Conservation (phyloP, 2,329 filamentous ascomycete genomes). For the Talaromyces sp. region DNA sequence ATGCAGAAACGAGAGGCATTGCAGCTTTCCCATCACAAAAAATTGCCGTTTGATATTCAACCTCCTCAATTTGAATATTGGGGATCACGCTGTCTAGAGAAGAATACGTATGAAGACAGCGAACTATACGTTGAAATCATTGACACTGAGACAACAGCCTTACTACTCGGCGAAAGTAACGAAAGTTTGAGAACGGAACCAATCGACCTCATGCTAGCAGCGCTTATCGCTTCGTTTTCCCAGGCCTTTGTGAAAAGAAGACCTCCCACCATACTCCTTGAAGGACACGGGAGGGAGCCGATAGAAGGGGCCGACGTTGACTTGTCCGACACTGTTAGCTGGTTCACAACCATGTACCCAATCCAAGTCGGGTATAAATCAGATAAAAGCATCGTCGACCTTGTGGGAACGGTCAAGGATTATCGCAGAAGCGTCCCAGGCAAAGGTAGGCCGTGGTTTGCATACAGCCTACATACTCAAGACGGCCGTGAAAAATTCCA, state of each 20-base stretch:
- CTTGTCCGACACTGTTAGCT: neutral
- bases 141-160: slow-evolving; percentile 20
- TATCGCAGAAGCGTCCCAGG: neutral
- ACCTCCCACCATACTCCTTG: neutral
- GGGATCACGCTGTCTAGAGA: neutral
- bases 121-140: slow-evolving; percentile 8
- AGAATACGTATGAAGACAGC: neutral
- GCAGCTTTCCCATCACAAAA: neutral
- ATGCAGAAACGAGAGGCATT: neutral
- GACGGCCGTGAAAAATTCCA: neutral
- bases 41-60: neutral
- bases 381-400: neutral
- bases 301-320: neutral
- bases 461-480: neutral
- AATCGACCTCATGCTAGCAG: slow-evolving; percentile 3
- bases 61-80: neutral
- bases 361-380: neutral
- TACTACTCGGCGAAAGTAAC: slow-evolving; percentile 14
- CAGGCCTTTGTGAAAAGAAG: neutral
- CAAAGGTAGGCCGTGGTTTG: neutral
- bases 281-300: neutral
- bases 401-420: neutral
- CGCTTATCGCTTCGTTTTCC: neutral
- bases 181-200: slow-evolving; percentile 1
- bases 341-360: neutral